A percentile compares a stretch with the other conserved stretches of the same genome.
These are phyloP conservation scores for Floccularia luteovirens DNA, from an alignment of 768 basidiomycete genomes.

Conservation along the genomic window DNA sequence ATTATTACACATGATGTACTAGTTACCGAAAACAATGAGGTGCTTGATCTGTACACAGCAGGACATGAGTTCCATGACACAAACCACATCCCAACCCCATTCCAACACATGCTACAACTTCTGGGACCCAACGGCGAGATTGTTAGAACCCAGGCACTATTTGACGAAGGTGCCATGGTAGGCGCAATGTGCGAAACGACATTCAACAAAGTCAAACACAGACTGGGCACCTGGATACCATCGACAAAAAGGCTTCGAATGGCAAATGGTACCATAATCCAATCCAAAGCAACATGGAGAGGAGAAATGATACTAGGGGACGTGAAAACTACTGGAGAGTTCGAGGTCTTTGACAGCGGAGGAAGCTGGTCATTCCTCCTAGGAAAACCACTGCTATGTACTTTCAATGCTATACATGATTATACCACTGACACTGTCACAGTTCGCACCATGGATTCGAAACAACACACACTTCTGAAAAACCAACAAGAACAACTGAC, in stretches of 20 bases:
- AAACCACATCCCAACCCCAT: neutral
- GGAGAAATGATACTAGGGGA: constrained; percentile 9
- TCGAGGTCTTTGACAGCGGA: constrained; percentile 8
- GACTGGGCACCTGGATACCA: constrained; percentile 1
- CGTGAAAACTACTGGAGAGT: constrained; percentile 1
- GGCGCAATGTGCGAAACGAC: neutral
- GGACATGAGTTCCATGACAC: neutral
- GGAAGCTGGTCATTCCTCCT: constrained; percentile 7
- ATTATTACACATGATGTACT: neutral
- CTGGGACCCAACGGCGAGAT: neutral
- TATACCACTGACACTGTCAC: neutral
- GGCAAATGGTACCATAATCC: constrained; percentile 17
- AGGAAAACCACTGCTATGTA: constrained; percentile 6
- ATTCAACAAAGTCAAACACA: constrained; percentile 4
- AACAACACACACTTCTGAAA: neutral
- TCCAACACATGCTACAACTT: neutral
- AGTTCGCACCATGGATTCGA: neutral
- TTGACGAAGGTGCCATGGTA: constrained; percentile 2
- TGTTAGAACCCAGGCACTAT: neutral
- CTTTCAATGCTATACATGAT: constrained; percentile 5
- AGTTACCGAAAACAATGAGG: neutral
- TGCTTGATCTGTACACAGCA: neutral
- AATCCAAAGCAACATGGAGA: constrained; percentile 8
- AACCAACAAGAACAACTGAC: neutral
- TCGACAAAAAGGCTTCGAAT: constrained; percentile 15